Percentiles rank a stretch among this genome's conserved stretches.
These are phyloP conservation scores for Coemansia sp. DNA, from an alignment of 192 early-diverging fungal genomes.

Conservation along the genomic window DNA sequence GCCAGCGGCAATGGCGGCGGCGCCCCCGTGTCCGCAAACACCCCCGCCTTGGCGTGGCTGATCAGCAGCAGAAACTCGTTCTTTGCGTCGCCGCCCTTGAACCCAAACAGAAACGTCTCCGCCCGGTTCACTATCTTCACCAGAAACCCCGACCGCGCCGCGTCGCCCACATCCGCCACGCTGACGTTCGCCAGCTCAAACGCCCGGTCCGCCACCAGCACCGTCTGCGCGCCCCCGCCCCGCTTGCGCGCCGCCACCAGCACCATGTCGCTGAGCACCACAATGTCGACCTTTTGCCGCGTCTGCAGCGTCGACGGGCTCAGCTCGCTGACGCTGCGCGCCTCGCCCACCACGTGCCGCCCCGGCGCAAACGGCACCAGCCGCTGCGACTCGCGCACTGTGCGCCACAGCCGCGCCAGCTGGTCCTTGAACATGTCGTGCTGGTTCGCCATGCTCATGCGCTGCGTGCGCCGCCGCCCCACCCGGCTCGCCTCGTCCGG, in stretches of 20 bases:
- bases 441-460: slow-evolving; percentile 54
- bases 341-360: slow-evolving; percentile 70
- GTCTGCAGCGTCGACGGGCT: slow-evolving; percentile 70
- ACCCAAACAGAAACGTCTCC: slow-evolving; percentile 69
- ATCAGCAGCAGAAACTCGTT: slow-evolving; percentile 49
- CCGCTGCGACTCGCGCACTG: slow-evolving; percentile 52
- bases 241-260: slow-evolving; percentile 77
- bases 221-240: slow-evolving; percentile 61
- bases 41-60: slow-evolving; percentile 33
- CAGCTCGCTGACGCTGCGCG: slow-evolving; percentile 70
- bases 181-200: slow-evolving; percentile 75
- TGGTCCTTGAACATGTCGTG: slow-evolving; percentile 52
- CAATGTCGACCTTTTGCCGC: slow-evolving; percentile 73
- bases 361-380: slow-evolving; percentile 66
- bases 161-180: slow-evolving; percentile 81
- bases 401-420: slow-evolving; percentile 45
- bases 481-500: slow-evolving; percentile 14
- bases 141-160: slow-evolving; percentile 67
- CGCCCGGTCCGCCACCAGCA: slow-evolving; percentile 78
- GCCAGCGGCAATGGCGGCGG: slow-evolving; percentile 3
- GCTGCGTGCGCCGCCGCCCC: slow-evolving; percentile 43
- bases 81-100: slow-evolving; percentile 35
- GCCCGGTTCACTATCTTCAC: slow-evolving; percentile 83
- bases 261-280: slow-evolving; percentile 81
- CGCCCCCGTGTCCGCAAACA: slow-evolving; percentile 31